Base-by-base conservation (phyloP, 768 basidiomycete genomes). In the Phylloporus sp. region DNA sequence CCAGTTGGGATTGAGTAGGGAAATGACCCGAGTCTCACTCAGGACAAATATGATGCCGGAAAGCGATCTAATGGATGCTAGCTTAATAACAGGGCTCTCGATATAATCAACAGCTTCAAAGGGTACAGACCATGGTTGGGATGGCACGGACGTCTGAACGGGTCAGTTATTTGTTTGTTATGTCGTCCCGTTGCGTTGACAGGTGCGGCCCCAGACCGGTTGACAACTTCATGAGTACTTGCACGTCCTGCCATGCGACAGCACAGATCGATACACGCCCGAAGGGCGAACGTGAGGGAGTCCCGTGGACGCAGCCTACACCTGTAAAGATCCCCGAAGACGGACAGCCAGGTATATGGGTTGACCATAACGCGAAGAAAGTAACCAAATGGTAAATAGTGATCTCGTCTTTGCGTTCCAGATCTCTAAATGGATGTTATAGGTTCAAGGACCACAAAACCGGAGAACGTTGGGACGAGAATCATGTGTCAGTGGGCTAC, bases 1-100 rank as follows among this genome's bases (percentile, higher is more conserved):
- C 50, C 36, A 13, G 9, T 48, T 39, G 50, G 50, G 31, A 4
- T 47, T 38, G 35, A 51, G 28, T 51, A 36, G 50, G 50, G 50
- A 5, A 52, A 52, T 20, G 45, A 52, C 27, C 35, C 22, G 18
- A 31, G 2, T 18, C 23, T 48, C 28, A 29, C 23, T 18, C 45
- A 52, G 24, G 6, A 18, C 5, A n/a, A 11, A 18, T 23, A 47
- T 9, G n/a, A 47, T 9, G 7, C 28, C 2, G 45, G 45, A 20
- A 24, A 18, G 4, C 4, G 24, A 3, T 50, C 49, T 24, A 28
- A 46, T 20, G 49, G 26, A 7, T 36, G 34, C 13, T 50, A 31
- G 49, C 15, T 44, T 10, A 34, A 49, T 8, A 20, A 9, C 10
- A 13, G 26, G 1, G 41, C 41, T 32, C 31, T 49, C 20, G 40